phyloP scores from a whole-genome alignment of 257 asterid species.

The Prunella vulgaris region DNA sequence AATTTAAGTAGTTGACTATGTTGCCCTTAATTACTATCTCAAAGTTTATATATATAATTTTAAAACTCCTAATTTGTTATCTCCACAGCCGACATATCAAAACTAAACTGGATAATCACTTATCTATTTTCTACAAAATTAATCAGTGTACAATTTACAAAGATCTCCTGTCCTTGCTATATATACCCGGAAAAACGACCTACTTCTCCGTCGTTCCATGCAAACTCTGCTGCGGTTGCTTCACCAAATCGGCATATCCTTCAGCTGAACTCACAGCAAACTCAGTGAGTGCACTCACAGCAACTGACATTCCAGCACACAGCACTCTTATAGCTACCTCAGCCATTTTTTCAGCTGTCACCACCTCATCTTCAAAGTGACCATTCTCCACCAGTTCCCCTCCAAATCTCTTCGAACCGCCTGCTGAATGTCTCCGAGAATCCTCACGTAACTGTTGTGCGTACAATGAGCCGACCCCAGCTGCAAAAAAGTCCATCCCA shows the following conservation, averaged over 20 bases:
- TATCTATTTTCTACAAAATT: slow-evolving; percentile 11
- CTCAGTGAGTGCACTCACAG: slow-evolving; percentile 74
- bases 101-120: neutral
- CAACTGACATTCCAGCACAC: slow-evolving; percentile 91
- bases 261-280: slow-evolving; percentile 68
- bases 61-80: neutral
- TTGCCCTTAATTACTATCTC: too few species aligned
- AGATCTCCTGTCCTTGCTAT: neutral
- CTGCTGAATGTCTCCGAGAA: slow-evolving; percentile 32
- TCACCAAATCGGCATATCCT: slow-evolving; percentile 61
- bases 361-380: slow-evolving; percentile 73
- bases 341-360: slow-evolving; percentile 84
- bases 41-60: too few species aligned
- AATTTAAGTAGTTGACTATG: too few species aligned
- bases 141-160: slow-evolving; percentile 19
- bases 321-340: slow-evolving; percentile 82
- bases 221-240: slow-evolving; percentile 34
- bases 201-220: slow-evolving; percentile 23
- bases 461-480: slow-evolving; percentile 80
- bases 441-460: slow-evolving; percentile 72
- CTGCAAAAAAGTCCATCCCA: slow-evolving; percentile 79
- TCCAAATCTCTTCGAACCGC: slow-evolving; percentile 54
- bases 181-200: neutral
- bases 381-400: slow-evolving; percentile 61
- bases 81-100: neutral